These are phyloP conservation scores for Fusarium sulawesiense DNA, from an alignment of 2,329 filamentous ascomycete species.

Conservation along the genomic window DNA sequence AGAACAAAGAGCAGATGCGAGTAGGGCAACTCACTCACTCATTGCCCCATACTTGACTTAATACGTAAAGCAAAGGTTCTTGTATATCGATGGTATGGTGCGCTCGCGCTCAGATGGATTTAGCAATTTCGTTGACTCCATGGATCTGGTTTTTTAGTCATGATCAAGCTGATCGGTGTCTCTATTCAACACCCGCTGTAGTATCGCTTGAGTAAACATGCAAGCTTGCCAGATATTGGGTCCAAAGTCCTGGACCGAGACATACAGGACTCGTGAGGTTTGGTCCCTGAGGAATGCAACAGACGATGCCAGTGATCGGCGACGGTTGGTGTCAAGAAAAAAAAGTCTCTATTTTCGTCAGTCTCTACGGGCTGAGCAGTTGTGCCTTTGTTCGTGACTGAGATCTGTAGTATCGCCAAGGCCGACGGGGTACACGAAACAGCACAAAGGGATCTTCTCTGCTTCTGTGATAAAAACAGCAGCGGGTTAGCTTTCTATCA, in stretches of 20 bases:
- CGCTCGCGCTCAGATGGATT: slow-evolving; percentile 17
- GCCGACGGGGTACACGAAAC: slow-evolving; percentile 16
- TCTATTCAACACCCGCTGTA: slow-evolving; percentile 10
- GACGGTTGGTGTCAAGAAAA: slow-evolving; percentile 18
- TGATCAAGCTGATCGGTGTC: slow-evolving; percentile 27
- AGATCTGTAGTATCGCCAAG: slow-evolving; percentile 30
- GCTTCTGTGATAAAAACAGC: slow-evolving; percentile 1
- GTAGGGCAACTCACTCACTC: not conserved
- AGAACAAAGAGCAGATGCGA: slow-evolving; percentile 24
- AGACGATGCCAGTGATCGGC: slow-evolving; percentile 21
- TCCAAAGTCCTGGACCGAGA: slow-evolving; percentile 39
- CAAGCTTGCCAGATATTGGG: slow-evolving; percentile 32
- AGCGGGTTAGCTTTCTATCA: slow-evolving; percentile 1
- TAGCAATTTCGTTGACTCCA: slow-evolving; percentile 2
- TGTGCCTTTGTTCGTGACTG: slow-evolving; percentile 12
- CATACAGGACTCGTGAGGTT: slow-evolving; percentile 27
- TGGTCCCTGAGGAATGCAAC: slow-evolving; percentile 36
- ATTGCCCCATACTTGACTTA: slow-evolving; percentile 14
- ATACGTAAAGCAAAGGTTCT: not conserved
- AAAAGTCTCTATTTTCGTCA: slow-evolving; percentile 4
- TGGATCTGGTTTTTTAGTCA: slow-evolving; percentile 8
- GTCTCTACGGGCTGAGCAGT: slow-evolving; percentile 1
- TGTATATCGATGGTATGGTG: slow-evolving; percentile 28
- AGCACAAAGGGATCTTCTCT: slow-evolving; percentile 1
- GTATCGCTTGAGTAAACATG: slow-evolving; percentile 14